These are phyloP conservation scores for Penicillium antarcticum DNA, from an alignment of 495 filamentous ascomycete genomes.

Conservation along the genomic window DNA sequence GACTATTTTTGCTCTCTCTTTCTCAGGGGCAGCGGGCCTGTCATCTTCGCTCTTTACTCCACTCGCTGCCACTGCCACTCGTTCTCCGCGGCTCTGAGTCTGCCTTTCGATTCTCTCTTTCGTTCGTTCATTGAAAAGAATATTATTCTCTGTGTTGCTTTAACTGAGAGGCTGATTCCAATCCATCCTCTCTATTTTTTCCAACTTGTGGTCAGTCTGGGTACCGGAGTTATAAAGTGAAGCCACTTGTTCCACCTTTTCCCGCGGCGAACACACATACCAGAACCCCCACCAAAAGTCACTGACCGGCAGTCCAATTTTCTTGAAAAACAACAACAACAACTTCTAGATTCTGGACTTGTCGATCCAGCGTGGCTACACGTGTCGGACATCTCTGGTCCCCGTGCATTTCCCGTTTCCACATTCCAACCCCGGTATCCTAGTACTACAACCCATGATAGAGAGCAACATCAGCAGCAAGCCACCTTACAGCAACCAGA, in stretches of 20 bases:
- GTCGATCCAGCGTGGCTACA: slow-evolving; percentile 2
- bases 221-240: neutral
- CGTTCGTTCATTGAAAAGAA: neutral
- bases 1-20: neutral
- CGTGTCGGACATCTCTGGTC: neutral
- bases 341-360: neutral
- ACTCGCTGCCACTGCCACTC: neutral
- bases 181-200: neutral
- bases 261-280: neutral
- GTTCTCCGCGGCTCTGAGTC: neutral
- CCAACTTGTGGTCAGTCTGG: neutral
- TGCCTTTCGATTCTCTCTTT: neutral
- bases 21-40: slow-evolving; percentile 1
- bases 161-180: neutral
- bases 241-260: neutral
- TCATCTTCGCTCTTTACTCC: neutral
- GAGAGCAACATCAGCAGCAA: no score
- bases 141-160: neutral
- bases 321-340: neutral
- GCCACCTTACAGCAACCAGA: no score
- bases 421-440: no score
- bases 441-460: no score
- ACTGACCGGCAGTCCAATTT: neutral
- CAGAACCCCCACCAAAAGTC: neutral
- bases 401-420: no score